Conservation (phyloP, 2,329 filamentous ascomycete species). For the Penicillium nordicum region DNA sequence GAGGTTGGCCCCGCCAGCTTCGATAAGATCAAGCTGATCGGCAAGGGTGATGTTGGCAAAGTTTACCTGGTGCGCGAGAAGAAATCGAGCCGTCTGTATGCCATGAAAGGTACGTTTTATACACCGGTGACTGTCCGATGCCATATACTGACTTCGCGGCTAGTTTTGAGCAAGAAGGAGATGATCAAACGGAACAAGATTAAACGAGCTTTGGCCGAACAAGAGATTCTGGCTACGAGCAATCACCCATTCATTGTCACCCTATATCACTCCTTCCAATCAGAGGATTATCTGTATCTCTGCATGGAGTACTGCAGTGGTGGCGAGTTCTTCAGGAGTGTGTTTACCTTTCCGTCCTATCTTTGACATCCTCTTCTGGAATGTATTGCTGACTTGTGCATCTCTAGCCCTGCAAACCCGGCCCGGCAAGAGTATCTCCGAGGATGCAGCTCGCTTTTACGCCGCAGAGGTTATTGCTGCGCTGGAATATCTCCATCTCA, state of each 20-base stretch:
- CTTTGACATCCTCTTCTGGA: neutral
- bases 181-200: conserved; percentile 99
- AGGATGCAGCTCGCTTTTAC: conserved; percentile 96
- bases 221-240: conserved; percentile 96
- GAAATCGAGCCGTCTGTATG: conserved; percentile 91
- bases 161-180: conserved; percentile 98
- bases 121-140: neutral
- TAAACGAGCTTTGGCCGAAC: conserved; percentile 93
- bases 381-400: conserved; percentile 5
- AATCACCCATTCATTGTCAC: conserved; percentile 99
- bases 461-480: conserved; percentile 96
- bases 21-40: conserved; percentile 99
- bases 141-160: conserved; percentile 37
- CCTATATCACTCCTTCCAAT: conserved; percentile 97
- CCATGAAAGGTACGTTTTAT: conserved; percentile 81
- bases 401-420: conserved; percentile 79
- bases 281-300: conserved; percentile 96
- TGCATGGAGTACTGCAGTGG: conserved; percentile 99
- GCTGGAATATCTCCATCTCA: conserved; percentile 92
- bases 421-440: conserved; percentile 93
- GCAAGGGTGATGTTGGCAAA: conserved; percentile 97
- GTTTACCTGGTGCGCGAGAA: conserved; percentile 97
- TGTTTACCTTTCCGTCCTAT: conserved; percentile 10
- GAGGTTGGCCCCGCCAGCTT: conserved; percentile 95
- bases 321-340: conserved; percentile 88